A percentile compares a stretch with the other conserved stretches of the same genome.
These are phyloP conservation scores for Halenospora varia DNA, from an alignment of 495 filamentous ascomycete species.

Conservation along the genomic window DNA sequence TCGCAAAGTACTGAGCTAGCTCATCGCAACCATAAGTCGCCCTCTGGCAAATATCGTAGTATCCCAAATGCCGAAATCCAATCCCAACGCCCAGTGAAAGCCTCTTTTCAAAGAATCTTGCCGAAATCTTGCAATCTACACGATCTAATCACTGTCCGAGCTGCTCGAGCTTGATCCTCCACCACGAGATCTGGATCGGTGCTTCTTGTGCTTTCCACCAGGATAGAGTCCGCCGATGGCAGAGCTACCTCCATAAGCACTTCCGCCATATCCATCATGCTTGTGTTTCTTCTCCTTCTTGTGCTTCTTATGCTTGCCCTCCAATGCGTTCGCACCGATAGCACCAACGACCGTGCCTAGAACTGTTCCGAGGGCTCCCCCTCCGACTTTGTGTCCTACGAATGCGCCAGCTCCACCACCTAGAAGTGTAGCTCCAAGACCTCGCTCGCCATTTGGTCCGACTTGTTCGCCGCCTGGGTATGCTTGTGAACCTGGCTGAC, in stretches of 20 bases:
- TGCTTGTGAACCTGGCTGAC: conserved; percentile 14
- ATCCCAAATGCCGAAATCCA: too few relatives aligned
- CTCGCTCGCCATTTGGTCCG: conserved; percentile 39
- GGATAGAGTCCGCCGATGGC: not conserved
- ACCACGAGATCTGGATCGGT: not conserved
- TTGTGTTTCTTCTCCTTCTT: conserved; percentile 26
- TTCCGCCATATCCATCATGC: conserved; percentile 11
- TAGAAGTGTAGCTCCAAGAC: conserved; percentile 49
- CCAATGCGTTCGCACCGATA: conserved; percentile 50
- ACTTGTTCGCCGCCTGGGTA: conserved; percentile 7
- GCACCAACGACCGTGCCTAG: conserved; percentile 50
- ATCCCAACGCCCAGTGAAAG: too few relatives aligned
- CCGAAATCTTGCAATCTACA: too few relatives aligned
- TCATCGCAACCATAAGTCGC: too few relatives aligned
- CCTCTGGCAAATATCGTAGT: not conserved
- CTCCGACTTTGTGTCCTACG: conserved; percentile 43
- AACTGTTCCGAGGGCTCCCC: conserved; percentile 44
- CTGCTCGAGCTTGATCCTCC: not conserved
- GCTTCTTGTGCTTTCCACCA: not conserved
- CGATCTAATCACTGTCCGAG: not conserved
- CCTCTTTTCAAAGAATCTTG: too few relatives aligned
- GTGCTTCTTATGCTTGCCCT: conserved; percentile 40
- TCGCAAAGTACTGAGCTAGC: too few relatives aligned
- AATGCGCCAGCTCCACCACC: conserved; percentile 52
- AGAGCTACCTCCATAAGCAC: not conserved